These are phyloP conservation scores for Balansia obtecta DNA, from an alignment of 2,329 filamentous ascomycete genomes.

Conservation along the genomic window DNA sequence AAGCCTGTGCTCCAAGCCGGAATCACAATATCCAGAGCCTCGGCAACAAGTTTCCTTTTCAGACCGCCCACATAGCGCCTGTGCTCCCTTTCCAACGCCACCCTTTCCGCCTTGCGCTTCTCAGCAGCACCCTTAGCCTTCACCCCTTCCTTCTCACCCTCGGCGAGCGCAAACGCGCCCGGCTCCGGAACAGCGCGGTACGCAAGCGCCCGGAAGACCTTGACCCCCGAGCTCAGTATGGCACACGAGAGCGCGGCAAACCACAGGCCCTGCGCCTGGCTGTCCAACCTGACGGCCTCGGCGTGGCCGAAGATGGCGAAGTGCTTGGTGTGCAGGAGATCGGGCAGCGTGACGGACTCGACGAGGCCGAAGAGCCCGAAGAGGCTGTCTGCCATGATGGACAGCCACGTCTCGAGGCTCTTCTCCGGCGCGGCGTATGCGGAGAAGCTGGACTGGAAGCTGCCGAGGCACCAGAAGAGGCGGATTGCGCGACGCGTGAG, in stretches of 20 bases:
- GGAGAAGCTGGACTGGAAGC: slow-evolving; percentile 37
- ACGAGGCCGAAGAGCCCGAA: slow-evolving; percentile 55
- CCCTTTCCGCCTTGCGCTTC: slow-evolving; percentile 21
- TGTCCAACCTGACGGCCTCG: slow-evolving; percentile 31
- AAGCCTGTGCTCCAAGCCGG: slow-evolving; percentile 50
- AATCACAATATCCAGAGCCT: slow-evolving; percentile 49
- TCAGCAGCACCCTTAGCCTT: slow-evolving; percentile 21
- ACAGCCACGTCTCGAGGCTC: slow-evolving; percentile 32
- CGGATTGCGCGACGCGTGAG: slow-evolving; percentile 50
- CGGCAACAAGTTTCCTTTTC: slow-evolving; percentile 37
- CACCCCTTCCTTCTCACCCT: slow-evolving; percentile 10
- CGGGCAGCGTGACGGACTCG: slow-evolving; percentile 50
- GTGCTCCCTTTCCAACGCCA: slow-evolving; percentile 17
- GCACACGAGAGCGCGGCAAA: slow-evolving; percentile 47
- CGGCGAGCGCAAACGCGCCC: slow-evolving; percentile 13
- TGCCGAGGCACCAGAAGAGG: slow-evolving; percentile 54
- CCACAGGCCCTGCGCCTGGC: slow-evolving; percentile 60
- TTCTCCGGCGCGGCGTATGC: slow-evolving; percentile 12
- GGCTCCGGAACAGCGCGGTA: slow-evolving; percentile 22
- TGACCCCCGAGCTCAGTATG: slow-evolving; percentile 28
- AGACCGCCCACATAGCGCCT: slow-evolving; percentile 22
- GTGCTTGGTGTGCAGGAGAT: slow-evolving; percentile 31
- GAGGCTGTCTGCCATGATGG: slow-evolving; percentile 43
- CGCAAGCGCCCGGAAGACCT: slow-evolving; percentile 25
- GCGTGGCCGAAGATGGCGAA: slow-evolving; percentile 41